Conservation (phyloP, 192 early-diverging fungal genomes). For the Umbelopsis sp. region DNA sequence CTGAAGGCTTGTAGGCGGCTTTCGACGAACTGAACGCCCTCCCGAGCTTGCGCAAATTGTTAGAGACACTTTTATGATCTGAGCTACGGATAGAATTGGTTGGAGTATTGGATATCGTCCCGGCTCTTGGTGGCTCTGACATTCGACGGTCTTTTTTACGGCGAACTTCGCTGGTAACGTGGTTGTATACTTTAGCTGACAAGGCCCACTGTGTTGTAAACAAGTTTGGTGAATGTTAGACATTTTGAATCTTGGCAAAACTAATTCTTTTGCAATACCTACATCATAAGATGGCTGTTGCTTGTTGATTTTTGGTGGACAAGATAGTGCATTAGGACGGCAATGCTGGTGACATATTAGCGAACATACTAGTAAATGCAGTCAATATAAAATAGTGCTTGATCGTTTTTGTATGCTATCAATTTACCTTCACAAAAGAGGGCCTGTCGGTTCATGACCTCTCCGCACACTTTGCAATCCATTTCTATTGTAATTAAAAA, state of each 20-base stretch:
- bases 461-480: constrained; percentile 53
- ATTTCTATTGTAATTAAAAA: constrained; percentile 32
- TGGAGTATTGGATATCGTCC: not conserved
- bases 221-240: not conserved
- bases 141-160: constrained; percentile 1
- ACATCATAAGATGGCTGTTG: constrained; percentile 43
- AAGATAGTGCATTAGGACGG: constrained; percentile 33
- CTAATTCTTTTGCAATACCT: not conserved
- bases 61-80: constrained; percentile 9
- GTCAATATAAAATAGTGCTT: too few relatives aligned
- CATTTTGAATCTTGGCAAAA: not conserved
- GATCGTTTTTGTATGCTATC: not conserved
- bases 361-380: constrained; percentile 25
- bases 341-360: constrained; percentile 47
- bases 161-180: constrained; percentile 7
- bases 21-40: constrained; percentile 1
- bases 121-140: constrained; percentile 12
- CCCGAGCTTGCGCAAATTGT: constrained; percentile 5
- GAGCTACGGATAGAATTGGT: not conserved
- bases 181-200: constrained; percentile 39
- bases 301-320: constrained; percentile 40
- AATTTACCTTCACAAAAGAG: constrained; percentile 60
- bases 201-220: constrained; percentile 33
- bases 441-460: constrained; percentile 46
- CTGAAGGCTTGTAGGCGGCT: not conserved